A percentile compares a stretch with the other conserved stretches of the same genome.
phyloP scores from a whole-genome alignment of 2,329 filamentous ascomycete species.

The Calonectria crousiana region DNA sequence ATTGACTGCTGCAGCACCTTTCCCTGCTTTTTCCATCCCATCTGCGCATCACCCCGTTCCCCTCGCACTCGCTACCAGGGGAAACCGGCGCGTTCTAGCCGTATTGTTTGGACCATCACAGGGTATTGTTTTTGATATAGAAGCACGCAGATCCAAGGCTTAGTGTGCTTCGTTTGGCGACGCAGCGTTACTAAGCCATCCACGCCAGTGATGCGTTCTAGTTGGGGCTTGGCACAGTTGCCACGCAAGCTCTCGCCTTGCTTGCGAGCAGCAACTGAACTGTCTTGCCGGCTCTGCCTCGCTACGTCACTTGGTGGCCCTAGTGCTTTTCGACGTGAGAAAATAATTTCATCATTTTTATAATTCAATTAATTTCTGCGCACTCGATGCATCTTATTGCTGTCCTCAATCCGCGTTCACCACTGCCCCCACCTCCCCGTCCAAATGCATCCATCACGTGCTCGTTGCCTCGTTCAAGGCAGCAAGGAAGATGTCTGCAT shows the following conservation, averaged over 20 bases:
- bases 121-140: neutral
- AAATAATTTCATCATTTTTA: neutral
- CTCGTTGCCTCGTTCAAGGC: neutral
- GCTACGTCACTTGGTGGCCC: neutral
- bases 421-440: neutral
- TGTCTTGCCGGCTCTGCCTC: neutral
- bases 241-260: neutral
- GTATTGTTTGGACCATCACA: neutral
- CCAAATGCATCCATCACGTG: neutral
- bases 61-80: neutral
- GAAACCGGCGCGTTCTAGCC: neutral
- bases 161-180: neutral
- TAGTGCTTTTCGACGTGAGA: neutral
- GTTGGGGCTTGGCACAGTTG: neutral
- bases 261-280: neutral
- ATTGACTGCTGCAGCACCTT: neutral
- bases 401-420: neutral
- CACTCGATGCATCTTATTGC: neutral
- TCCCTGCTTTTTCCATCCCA: neutral
- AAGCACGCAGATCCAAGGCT: neutral
- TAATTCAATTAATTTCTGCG: neutral
- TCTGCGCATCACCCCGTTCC: neutral
- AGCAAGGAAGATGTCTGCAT: conserved; percentile 11
- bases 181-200: neutral
- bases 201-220: neutral